A percentile compares a stretch with the other conserved stretches of the same genome.
Evolutionary conservation across 495 filamentous ascomycete genomes (phyloP).

Genomic region (Hypoxylon fuscum): DNA sequence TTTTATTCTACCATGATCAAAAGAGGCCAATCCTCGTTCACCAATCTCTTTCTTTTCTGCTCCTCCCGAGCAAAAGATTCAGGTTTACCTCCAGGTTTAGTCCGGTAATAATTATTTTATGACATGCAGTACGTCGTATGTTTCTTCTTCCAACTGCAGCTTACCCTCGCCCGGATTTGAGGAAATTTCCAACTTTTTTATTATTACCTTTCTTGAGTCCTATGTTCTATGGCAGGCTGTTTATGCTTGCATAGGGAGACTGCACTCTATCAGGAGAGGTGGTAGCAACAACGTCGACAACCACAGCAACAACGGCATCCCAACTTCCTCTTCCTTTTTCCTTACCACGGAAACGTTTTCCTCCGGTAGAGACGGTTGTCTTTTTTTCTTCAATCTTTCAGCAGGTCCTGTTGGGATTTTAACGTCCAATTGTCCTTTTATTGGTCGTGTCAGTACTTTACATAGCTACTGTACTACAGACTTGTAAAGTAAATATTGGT

Average conservation of each 20-base stretch:
- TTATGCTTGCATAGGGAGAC: constrained; percentile 21
- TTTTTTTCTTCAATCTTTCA: constrained; percentile 9
- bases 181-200: constrained; percentile 20
- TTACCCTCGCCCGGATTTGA: constrained; percentile 29
- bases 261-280: constrained; percentile 28
- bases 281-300: constrained; percentile 16
- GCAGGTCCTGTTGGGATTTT: constrained; percentile 14
- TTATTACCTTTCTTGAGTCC: constrained; percentile 3
- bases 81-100: constrained; percentile 24
- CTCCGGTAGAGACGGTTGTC: constrained; percentile 6
- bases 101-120: constrained; percentile 33
- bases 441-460: constrained; percentile 12
- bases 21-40: constrained; percentile 36
- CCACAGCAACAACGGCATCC: constrained; percentile 7
- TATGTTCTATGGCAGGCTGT: constrained; percentile 11
- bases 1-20: constrained; percentile 26
- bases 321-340: not conserved
- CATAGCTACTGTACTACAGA: not conserved
- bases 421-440: constrained; percentile 18
- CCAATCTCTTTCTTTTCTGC: constrained; percentile 31
- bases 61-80: constrained; percentile 27
- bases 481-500: constrained; percentile 33
- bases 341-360: not conserved
- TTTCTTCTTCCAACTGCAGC: constrained; percentile 30
- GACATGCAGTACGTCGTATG: constrained; percentile 34